These are phyloP conservation scores for Claviceps purpurea DNA, from an alignment of 2,329 filamentous ascomycete genomes.

Conservation along the genomic window DNA sequence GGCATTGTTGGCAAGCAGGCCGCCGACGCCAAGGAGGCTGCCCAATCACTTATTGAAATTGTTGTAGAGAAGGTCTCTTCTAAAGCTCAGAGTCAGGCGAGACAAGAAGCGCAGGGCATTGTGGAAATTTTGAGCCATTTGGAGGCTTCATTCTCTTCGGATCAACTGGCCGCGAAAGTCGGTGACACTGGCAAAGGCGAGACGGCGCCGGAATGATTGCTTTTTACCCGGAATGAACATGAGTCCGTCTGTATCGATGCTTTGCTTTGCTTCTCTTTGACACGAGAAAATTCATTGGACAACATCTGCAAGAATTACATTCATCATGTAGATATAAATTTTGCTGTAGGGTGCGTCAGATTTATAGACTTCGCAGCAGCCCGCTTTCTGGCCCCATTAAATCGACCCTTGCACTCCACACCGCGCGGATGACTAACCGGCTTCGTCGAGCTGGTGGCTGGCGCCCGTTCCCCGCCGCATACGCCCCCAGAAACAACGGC, in stretches of 20 bases:
- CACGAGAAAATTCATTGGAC: neutral
- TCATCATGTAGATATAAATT: too few relatives aligned
- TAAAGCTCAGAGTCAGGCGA: neutral
- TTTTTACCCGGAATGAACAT: neutral
- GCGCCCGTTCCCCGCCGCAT: neutral
- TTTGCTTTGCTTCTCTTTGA: neutral
- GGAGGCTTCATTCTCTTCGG: neutral
- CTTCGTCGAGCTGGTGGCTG: neutral
- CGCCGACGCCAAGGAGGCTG: neutral
- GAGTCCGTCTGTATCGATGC: too few relatives aligned
- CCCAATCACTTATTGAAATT: neutral
- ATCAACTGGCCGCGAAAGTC: neutral
- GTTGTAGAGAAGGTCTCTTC: neutral
- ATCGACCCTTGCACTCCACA: neutral
- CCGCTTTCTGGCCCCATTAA: neutral
- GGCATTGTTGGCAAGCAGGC: neutral
- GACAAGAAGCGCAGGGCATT: neutral
- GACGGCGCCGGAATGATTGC: neutral
- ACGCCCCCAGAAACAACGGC: slow-evolving; percentile 4
- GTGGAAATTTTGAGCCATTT: neutral
- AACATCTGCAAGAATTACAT: neutral
- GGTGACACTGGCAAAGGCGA: neutral
- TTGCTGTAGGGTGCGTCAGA: too few relatives aligned
- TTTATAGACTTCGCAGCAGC: too few relatives aligned
- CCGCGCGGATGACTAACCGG: slow-evolving; percentile 1